These are phyloP conservation scores for Diplodia seriata DNA, from an alignment of 2,329 filamentous ascomycete species.

Conservation along the genomic window DNA sequence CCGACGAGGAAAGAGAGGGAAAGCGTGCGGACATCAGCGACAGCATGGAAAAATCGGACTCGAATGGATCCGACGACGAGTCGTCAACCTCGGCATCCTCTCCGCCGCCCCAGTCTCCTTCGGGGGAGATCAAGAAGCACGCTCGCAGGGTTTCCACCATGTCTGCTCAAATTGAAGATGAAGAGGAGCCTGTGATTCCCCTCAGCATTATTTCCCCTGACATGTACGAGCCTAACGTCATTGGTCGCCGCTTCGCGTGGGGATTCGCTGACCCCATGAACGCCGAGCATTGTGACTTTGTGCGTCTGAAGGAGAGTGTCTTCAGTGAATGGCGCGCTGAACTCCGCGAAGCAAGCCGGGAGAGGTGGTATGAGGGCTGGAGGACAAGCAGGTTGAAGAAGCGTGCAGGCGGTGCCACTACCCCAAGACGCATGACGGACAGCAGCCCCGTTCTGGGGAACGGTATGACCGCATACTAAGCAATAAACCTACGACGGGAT, in stretches of 20 bases:
- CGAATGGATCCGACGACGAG: constrained; percentile 44
- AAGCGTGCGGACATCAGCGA: constrained; percentile 44
- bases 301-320: constrained; percentile 85
- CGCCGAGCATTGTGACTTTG: constrained; percentile 90
- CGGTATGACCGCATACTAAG: constrained; percentile 23
- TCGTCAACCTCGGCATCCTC: constrained; percentile 44
- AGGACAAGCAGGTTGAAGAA: constrained; percentile 65
- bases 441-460: constrained; percentile 8
- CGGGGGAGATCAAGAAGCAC: constrained; percentile 42
- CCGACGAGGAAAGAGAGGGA: constrained; percentile 41
- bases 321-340: constrained; percentile 94
- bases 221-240: constrained; percentile 77
- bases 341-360: constrained; percentile 85
- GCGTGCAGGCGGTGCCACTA: not conserved
- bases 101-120: constrained; percentile 45
- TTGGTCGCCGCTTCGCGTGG: constrained; percentile 94
- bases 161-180: constrained; percentile 43
- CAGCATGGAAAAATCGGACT: constrained; percentile 49
- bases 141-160: constrained; percentile 51
- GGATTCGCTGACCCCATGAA: constrained; percentile 96
- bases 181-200: constrained; percentile 72
- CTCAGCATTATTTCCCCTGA: constrained; percentile 95
- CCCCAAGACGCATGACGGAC: constrained; percentile 25
- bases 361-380: constrained; percentile 97
- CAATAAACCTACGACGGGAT: not conserved